Percentiles rank a stretch among this genome's conserved stretches.
Evolutionary conservation across 805 yeast species (phyloP).

Genomic region (Wickerhamiella dianesei): DNA sequence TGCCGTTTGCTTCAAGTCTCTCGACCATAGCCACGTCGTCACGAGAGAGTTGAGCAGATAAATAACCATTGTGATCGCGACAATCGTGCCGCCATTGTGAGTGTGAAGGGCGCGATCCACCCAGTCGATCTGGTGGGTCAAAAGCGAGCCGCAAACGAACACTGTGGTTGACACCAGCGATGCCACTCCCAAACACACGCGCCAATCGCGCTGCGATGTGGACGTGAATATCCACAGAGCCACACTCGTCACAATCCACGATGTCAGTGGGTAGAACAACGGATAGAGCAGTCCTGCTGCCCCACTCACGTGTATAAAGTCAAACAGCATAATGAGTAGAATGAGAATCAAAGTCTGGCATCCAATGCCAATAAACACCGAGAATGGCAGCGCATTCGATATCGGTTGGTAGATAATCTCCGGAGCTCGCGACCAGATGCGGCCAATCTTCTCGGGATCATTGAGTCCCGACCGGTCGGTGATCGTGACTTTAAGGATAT

Average conservation of each 20-base stretch:
- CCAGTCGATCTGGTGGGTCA: not conserved
- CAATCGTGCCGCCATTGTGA: constrained; percentile 2
- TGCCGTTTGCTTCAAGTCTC: constrained; percentile 13
- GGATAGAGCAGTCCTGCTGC: not conserved
- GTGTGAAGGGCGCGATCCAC: not conserved
- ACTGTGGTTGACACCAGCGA: constrained; percentile 6
- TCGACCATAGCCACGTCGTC: constrained; percentile 8
- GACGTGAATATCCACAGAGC: constrained; percentile 17
- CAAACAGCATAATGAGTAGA: constrained; percentile 4
- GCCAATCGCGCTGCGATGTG: constrained; percentile 15
- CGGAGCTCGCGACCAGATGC: constrained; percentile 21
- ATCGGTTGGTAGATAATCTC: constrained; percentile 23
- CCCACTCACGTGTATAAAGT: constrained; percentile 1
- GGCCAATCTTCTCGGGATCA: constrained; percentile 21
- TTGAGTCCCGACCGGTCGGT: constrained; percentile 19
- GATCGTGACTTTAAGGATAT: constrained; percentile 16
- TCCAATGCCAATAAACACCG: constrained; percentile 18
- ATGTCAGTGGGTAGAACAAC: not conserved
- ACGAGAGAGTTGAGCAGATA: constrained; percentile 1
- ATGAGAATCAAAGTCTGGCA: constrained; percentile 15
- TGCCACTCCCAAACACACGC: constrained; percentile 4
- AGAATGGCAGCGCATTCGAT: constrained; percentile 14
- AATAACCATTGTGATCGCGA: constrained; percentile 15
- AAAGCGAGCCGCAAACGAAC: constrained; percentile 10
- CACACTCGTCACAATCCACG: constrained; percentile 11